Base-by-base conservation (phyloP, 2,329 filamentous ascomycete genomes). In the Trichoderma sp. region DNA sequence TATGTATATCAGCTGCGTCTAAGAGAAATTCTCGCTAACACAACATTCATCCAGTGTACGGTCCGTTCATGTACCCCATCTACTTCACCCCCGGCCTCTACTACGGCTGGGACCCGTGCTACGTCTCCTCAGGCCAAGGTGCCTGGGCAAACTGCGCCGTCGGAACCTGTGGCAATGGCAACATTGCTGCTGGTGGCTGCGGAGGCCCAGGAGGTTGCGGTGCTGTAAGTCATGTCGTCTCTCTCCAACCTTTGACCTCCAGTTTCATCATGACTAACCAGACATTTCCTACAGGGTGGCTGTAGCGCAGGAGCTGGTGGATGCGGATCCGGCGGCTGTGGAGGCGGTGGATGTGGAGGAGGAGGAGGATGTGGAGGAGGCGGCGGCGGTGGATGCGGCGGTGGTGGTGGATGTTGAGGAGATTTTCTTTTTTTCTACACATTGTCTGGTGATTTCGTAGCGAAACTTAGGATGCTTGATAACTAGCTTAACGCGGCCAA, bases 141-240 rank as follows among this genome's bases (percentile, higher is more conserved):
- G 76, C 73, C 13, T 78, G 79, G 40, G 84, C 81, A 0, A 78
- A 74, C 2, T 87, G 74, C 72, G 75, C 79, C 1, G 75, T 76
- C 3, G 87, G 86, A 0, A 87, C 83, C 1, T 89, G 87, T 72
- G 81, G 81, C 14, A 62, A 52, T 21, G 79, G 79, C 2, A 81
- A 79, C 1, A 81, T 82, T 0, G 81, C 81, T 0, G 79, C 79
- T 1, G 83, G 85, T 3, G 81, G 80, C 19, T 75, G 75, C 19
- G 71, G 72, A 11, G 71, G 71, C 2, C 72, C 73, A 4, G 74
- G 72, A 19, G 72, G 73, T 3, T 73, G 72, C n/a, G 66, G 69
- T 4, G 24, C 35, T n/a, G 68, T 68, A 56, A 62, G 57, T 68
- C n/a, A 43, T 40, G n/a, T 37, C 35, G 24, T 27, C 1, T 8